A percentile compares a stretch with the other conserved stretches of the same genome.
Conservation (phyloP, 208 protist genomes). For the Borovskyia barvae region DNA sequence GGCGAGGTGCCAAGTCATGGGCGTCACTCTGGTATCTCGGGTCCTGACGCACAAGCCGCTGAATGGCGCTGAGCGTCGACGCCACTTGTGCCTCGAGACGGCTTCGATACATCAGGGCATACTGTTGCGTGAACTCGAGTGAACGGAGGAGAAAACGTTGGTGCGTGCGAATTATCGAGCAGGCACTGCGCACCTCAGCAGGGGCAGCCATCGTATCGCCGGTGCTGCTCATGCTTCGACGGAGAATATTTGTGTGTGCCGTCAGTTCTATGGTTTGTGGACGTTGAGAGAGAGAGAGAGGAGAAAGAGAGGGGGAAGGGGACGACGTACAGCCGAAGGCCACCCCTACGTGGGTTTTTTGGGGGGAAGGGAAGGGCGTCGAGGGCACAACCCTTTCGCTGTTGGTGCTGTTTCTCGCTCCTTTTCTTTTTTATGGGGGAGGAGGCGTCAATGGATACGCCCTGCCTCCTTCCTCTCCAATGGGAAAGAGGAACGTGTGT, state of each 20-base stretch:
- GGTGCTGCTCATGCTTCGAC: background rate
- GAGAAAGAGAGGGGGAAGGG: background rate
- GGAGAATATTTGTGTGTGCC: background rate
- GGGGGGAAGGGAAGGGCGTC: no score
- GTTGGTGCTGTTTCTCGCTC: no score
- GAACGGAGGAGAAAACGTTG: conserved; percentile 78
- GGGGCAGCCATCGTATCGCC: background rate
- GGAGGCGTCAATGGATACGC: no score
- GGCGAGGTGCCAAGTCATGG: conserved; percentile 3
- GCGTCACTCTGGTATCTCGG: background rate
- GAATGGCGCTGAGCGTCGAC: conserved; percentile 34
- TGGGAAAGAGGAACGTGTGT: no score
- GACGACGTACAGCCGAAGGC: no score
- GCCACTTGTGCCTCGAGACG: conserved; percentile 54
- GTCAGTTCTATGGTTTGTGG: no score
- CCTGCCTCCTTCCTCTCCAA: no score
- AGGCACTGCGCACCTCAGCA: conserved; percentile 39
- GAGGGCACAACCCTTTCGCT: no score
- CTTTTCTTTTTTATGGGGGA: no score
- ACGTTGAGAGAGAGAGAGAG: background rate
- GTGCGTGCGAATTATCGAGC: conserved; percentile 69
- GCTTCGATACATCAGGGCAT: conserved; percentile 81
- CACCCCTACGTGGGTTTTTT: no score
- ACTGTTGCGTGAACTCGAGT: conserved; percentile 82
- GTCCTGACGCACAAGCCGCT: conserved; percentile 18